phyloP scores from a whole-genome alignment of 768 basidiomycete species.

The Xerocomellus dryophilus region DNA sequence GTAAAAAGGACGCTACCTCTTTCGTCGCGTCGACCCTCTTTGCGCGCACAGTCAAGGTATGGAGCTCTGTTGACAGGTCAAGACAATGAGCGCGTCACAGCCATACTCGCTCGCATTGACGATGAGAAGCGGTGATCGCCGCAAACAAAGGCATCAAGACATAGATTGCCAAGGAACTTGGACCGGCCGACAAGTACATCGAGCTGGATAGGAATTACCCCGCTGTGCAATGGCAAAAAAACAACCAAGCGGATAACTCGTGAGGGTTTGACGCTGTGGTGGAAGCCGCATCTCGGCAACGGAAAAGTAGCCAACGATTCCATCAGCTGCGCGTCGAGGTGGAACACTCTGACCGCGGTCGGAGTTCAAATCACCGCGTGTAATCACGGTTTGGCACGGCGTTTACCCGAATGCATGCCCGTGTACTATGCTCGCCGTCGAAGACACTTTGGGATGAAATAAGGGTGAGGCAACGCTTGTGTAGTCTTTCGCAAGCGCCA shows the following conservation, averaged over 20 bases:
- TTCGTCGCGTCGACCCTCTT: neutral
- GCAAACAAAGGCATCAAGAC: slow-evolving; percentile 88
- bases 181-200: slow-evolving; percentile 78
- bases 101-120: neutral
- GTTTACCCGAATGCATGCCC: slow-evolving; percentile 80
- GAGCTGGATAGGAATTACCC: slow-evolving; percentile 74
- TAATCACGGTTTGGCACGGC: slow-evolving; percentile 82
- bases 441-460: slow-evolving; percentile 75
- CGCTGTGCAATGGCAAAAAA: no score
- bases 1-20: neutral
- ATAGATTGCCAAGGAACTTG: slow-evolving; percentile 71
- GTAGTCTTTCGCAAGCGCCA: neutral
- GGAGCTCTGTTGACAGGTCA: neutral
- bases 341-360: no score
- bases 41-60: neutral
- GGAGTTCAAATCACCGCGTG: no score
- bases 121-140: slow-evolving; percentile 65
- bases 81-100: slow-evolving; percentile 8
- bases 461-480: slow-evolving; percentile 35
- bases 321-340: slow-evolving; percentile 79
- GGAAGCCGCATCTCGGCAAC: slow-evolving; percentile 70
- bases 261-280: slow-evolving; percentile 83
- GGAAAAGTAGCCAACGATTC: slow-evolving; percentile 77
- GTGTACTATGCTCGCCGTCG: slow-evolving; percentile 44
- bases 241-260: slow-evolving; percentile 70